Base-by-base conservation (phyloP, 2,329 filamentous ascomycete species). In the Alternaria alternata region DNA sequence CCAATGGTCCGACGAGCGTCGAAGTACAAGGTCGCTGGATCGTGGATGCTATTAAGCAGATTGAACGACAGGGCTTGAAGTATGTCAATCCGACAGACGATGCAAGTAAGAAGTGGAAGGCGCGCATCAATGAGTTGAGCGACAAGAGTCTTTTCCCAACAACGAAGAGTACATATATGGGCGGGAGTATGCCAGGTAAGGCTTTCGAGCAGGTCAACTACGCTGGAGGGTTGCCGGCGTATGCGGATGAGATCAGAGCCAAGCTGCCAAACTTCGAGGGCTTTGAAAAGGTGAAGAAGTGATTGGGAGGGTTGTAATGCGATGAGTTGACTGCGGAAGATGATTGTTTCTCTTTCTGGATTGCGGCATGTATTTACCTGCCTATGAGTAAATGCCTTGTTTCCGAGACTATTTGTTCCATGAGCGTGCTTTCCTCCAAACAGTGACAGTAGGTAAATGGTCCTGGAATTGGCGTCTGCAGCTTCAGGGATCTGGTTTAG, bases 21-120 rank as follows among this genome's bases (percentile, higher is more conserved):
- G 76, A 81, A 58, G 63, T 72, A 26, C 79, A 81, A 60, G 75
- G 71, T 16, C 74, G 78, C 43, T 80, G 74, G 63, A 74, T 81
- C 47, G 69, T 76, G 32, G 75, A 79, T 26, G 65, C 69, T 4
- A 73, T 81, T 57, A 72, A 70, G 42, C 71, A 71, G 60, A 54
- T 71, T 24, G 61, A 68, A 30, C 55, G 58, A 16, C 66, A 78
- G 42, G 71, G 71, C 5, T 65, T 75, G 30, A 72, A 68, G 42
- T 68, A 63, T 11, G 68, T 81, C 47, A 72, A 80, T 30, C 59
- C 78, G 1, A 78, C 70, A 5, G 58, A 68, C 30, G 70, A 77
- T 41, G 73, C 74, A 6, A 75, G 77, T 49, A 67, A 73, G 52
- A 69, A 71, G 42, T 81, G 79, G 79, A 74, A 68, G 59, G 61